phyloP scores from a whole-genome alignment of 371 early-diverging fungal species.

The Rhizopus delemar region DNA sequence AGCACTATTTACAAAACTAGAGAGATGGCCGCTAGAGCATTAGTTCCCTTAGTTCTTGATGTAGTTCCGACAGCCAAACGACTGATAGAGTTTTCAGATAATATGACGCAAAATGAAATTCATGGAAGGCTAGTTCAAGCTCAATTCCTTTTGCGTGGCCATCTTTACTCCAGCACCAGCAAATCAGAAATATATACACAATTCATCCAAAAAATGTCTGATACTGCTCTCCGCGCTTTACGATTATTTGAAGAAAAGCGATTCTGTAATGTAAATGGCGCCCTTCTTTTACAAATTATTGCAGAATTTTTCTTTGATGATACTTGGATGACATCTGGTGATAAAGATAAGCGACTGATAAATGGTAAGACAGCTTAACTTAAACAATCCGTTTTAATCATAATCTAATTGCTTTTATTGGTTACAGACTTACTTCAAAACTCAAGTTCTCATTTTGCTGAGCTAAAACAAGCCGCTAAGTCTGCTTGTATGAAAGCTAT shows the following conservation, averaged over 20 bases:
- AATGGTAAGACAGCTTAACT: slow-evolving; percentile 19
- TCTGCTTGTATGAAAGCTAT: slow-evolving; percentile 9
- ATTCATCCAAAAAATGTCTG: slow-evolving; percentile 45
- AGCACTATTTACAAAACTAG: slow-evolving; percentile 81
- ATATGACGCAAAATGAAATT: slow-evolving; percentile 58
- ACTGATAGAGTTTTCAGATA: slow-evolving; percentile 22
- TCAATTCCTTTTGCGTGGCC: slow-evolving; percentile 62
- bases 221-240: slow-evolving; percentile 18
- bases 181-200: slow-evolving; percentile 25
- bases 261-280: slow-evolving; percentile 40
- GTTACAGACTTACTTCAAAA: slow-evolving; percentile 21
- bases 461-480: not conserved
- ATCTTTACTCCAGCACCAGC: slow-evolving; percentile 46
- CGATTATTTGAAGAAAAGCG: slow-evolving; percentile 26
- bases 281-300: slow-evolving; percentile 52
- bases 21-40: slow-evolving; percentile 84
- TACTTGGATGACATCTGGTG: slow-evolving; percentile 36
- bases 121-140: slow-evolving; percentile 75
- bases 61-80: slow-evolving; percentile 44
- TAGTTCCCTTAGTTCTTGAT: slow-evolving; percentile 69
- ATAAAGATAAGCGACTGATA: slow-evolving; percentile 18
- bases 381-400: not conserved
- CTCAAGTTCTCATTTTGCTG: slow-evolving; percentile 9
- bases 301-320: slow-evolving; percentile 57
- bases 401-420: not conserved